Percentiles rank a stretch among this genome's conserved stretches.
Evolutionary conservation across 331 rosid species (phyloP).

Genomic region (Cydonia oblonga): DNA sequence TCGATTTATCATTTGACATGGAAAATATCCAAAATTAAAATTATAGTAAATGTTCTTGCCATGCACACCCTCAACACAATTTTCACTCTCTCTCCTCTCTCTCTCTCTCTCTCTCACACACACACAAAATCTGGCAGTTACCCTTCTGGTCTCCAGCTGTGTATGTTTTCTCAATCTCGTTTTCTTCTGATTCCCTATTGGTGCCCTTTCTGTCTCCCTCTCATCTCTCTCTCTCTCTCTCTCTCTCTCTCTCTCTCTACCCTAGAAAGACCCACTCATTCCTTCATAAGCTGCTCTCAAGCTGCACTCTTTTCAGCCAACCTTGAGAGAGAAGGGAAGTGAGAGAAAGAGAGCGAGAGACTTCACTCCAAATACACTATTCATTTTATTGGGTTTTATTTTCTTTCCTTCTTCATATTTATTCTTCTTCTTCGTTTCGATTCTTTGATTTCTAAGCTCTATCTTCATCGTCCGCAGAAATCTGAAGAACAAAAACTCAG

Average conservation of each 20-base stretch:
- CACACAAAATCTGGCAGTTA: slow-evolving; percentile 23
- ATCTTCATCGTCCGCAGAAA: neutral
- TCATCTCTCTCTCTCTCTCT: slow-evolving; percentile 25
- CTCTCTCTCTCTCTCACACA: neutral
- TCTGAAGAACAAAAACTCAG: neutral
- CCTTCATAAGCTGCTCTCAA: slow-evolving; percentile 53
- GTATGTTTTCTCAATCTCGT: slow-evolving; percentile 14
- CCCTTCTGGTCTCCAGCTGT: slow-evolving; percentile 4
- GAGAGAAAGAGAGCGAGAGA: neutral
- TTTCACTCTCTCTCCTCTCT: neutral
- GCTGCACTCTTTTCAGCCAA: slow-evolving; percentile 36
- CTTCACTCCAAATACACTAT: neutral
- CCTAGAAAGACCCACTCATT: slow-evolving; percentile 48
- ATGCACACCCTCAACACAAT: neutral
- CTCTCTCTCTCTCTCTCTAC: slow-evolving; percentile 33
- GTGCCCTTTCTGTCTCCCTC: no score
- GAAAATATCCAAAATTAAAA: slow-evolving; percentile 1
- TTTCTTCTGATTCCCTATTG: slow-evolving; percentile 23
- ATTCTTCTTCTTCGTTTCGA: slow-evolving; percentile 11
- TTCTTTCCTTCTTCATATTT: neutral
- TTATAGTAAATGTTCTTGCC: neutral
- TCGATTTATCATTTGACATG: neutral
- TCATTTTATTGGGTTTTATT: slow-evolving; percentile 3
- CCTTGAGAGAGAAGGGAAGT: neutral
- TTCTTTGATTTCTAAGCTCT: slow-evolving; percentile 5